Evolutionary conservation across 306 rosid genomes (phyloP).

Genomic region (Benincasa hispida): DNA sequence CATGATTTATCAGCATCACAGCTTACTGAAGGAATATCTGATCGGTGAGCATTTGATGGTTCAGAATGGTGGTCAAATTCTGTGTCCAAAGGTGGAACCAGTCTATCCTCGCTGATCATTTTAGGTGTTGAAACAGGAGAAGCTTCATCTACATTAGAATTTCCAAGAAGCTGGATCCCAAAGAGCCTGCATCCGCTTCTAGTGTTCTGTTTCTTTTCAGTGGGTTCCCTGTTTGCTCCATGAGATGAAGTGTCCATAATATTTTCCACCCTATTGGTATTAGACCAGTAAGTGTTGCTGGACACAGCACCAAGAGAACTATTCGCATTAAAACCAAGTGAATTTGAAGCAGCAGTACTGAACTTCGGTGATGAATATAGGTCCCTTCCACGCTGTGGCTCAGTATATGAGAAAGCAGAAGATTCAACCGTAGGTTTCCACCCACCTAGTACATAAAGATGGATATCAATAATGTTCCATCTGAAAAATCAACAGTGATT

Average conservation of each 20-base stretch:
- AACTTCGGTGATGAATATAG: constrained; percentile 52
- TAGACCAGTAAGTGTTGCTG: constrained; percentile 57
- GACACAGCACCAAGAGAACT: constrained; percentile 40
- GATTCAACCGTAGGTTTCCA: constrained; percentile 71
- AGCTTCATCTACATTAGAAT: constrained; percentile 44
- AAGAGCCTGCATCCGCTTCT: constrained; percentile 80
- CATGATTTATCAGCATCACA: constrained; percentile 89
- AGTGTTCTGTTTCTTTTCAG: constrained; percentile 51
- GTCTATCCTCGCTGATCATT: constrained; percentile 34
- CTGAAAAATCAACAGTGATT: constrained; percentile 1
- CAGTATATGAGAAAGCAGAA: constrained; percentile 47
- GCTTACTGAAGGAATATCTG: constrained; percentile 75
- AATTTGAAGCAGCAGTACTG: constrained; percentile 36
- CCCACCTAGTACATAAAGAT: constrained; percentile 33
- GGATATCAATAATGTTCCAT: background rate
- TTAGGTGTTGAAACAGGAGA: constrained; percentile 34
- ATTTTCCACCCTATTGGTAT: constrained; percentile 52
- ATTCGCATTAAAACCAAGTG: constrained; percentile 59
- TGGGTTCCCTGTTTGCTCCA: constrained; percentile 35
- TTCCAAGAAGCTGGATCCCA: constrained; percentile 75
- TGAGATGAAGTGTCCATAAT: constrained; percentile 48
- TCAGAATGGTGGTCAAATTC: constrained; percentile 82
- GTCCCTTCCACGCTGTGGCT: constrained; percentile 49
- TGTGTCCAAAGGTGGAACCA: constrained; percentile 42
- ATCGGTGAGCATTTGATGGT: constrained; percentile 70